A percentile compares a stretch with the other conserved stretches of the same genome.
Evolutionary conservation across 148 eudicot species (phyloP).

Genomic region (Nepenthes mirabilis): DNA sequence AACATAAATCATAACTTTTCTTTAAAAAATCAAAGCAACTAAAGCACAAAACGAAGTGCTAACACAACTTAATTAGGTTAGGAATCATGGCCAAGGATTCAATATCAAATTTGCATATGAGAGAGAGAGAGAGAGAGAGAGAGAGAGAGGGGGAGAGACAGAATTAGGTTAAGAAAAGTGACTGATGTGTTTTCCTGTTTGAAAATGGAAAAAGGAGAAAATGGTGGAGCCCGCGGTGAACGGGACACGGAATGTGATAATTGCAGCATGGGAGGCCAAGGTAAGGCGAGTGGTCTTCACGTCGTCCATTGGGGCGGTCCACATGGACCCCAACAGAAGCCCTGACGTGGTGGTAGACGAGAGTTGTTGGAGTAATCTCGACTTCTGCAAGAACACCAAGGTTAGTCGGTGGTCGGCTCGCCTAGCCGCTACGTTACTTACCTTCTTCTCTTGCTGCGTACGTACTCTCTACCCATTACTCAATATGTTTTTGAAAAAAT

Average conservation of each 20-base stretch:
- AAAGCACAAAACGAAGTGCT: too few relatives aligned
- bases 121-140: background rate
- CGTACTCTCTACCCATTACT: too few relatives aligned
- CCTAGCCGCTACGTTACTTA: too few relatives aligned
- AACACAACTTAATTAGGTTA: too few relatives aligned
- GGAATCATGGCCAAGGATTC: background rate
- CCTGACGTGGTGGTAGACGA: conserved; percentile 79
- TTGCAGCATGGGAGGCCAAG: conserved; percentile 64
- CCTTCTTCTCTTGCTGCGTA: too few relatives aligned
- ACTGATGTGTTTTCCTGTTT: background rate
- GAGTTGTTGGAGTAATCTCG: conserved; percentile 94
- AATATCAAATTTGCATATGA: too few relatives aligned
- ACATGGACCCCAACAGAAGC: conserved; percentile 79
- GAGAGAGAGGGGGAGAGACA: background rate
- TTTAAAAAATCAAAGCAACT: too few relatives aligned
- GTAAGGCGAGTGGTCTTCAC: conserved; percentile 90
- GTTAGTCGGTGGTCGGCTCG: conserved; percentile 8
- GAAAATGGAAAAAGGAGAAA: conserved; percentile 65
- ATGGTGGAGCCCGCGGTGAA: conserved; percentile 97
- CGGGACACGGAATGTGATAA: conserved; percentile 70
- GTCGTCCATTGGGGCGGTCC: conserved; percentile 82
- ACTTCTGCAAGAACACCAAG: conserved; percentile 90
- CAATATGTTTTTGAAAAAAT: too few relatives aligned
- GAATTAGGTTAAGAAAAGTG: background rate
- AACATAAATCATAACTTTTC: too few relatives aligned